Conservation (phyloP, 495 filamentous ascomycete species). For the Lichenothelia convexa region DNA sequence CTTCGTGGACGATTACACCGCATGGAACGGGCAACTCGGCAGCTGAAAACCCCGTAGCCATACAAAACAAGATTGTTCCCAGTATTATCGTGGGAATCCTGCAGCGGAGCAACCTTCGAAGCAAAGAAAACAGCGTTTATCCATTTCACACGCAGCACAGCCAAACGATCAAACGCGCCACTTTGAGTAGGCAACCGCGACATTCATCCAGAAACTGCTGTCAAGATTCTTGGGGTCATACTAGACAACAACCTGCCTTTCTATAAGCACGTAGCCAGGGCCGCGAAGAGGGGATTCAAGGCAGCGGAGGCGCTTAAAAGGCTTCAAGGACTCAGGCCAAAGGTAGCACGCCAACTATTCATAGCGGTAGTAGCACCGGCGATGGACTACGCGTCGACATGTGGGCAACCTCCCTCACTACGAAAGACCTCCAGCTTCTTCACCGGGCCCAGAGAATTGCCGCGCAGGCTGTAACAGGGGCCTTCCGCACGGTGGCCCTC, state of each 20-base stretch:
- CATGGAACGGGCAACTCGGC: slow-evolving; percentile 10
- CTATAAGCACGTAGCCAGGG: slow-evolving; percentile 4
- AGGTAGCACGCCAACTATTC: slow-evolving; percentile 7
- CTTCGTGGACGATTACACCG: slow-evolving; percentile 14
- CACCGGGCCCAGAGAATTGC: neutral
- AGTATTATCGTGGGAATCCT: slow-evolving; percentile 8
- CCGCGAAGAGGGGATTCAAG: slow-evolving; percentile 3
- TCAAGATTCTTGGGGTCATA: slow-evolving; percentile 11
- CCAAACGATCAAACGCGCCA: slow-evolving; percentile 1
- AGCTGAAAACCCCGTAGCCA: slow-evolving; percentile 7
- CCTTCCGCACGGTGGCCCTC: slow-evolving; percentile 2
- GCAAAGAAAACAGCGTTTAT: slow-evolving; percentile 11
- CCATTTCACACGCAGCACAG: slow-evolving; percentile 11
- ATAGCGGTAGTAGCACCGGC: slow-evolving; percentile 7
- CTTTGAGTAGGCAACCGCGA: slow-evolving; percentile 6
- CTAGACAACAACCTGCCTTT: slow-evolving; percentile 11
- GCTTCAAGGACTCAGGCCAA: slow-evolving; percentile 3
- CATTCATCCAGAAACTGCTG: slow-evolving; percentile 5
- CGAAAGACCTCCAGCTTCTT: neutral
- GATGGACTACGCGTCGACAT: slow-evolving; percentile 7
- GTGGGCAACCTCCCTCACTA: neutral
- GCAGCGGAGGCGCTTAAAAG: slow-evolving; percentile 5
- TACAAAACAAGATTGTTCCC: slow-evolving; percentile 9
- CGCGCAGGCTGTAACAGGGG: slow-evolving; percentile 2
- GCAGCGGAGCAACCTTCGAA: slow-evolving; percentile 10